Evolutionary conservation across 345 rosid genomes (phyloP), one percentile per base, ranked within the genome.

Genomic region (Populus deltoides): DNA sequence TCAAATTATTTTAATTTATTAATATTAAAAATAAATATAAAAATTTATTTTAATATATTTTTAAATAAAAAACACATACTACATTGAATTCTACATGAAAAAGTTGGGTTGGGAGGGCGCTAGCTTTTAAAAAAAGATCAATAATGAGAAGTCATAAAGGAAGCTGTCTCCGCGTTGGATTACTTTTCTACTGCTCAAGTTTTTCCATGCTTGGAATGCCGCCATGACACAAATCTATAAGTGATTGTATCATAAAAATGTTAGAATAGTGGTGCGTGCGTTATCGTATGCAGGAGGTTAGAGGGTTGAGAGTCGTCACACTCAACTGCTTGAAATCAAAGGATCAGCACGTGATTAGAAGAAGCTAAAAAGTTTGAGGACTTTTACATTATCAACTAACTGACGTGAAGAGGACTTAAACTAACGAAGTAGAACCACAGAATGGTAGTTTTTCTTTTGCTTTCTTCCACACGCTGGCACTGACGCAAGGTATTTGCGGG

Each of bases 161-260:
- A 73, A 55, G 57, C 73, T 75, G 66, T 68, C 53, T 65, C 36
- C 82, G 78, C 68, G 76, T 55, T n/a, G 39, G 41, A 6, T 33
- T 16, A 13, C 72, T 45, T 79, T 68, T 65, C 47, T 36, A 31
- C 69, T 11, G 15, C 70, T 43, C 0, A 49, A 49, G 47, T 66
- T 70, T 63, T 70, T 77, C n/a, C 29, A 8, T 22, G 68, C 68
- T 70, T 72, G 74, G 5, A 43, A 22, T 16, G 78, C 79, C 12
- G 62, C 59, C 72, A 47, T 25, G 68, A 47, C 13, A 10, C n/a
- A 12, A 49, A 36, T 18, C 69, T 31, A 27, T 10, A 20, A 68
- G 51, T 18, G 6, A 51, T 18, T 51, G 57, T 51, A 18, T 51
- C 57, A 1, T 51, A 16, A 16, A 18, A 51, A 51, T 51, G 57